A percentile compares a stretch with the other conserved stretches of the same genome.
Evolutionary conservation across 345 rosid genomes (phyloP).

Genomic region (Eucalyptus pumila): DNA sequence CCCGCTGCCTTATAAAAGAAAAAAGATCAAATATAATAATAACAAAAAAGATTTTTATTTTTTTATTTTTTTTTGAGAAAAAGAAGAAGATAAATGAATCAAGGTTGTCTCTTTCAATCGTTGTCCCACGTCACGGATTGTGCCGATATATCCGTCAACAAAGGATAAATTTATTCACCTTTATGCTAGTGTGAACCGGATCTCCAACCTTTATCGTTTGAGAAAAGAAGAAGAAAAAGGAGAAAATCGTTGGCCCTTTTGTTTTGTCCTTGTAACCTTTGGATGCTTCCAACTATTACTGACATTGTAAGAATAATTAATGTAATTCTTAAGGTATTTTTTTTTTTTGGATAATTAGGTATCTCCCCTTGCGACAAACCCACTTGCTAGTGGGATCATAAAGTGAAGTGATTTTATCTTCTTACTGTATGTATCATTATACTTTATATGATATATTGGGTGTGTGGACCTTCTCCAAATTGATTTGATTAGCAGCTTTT

Average conservation of each 20-base stretch:
- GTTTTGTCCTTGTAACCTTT: not conserved
- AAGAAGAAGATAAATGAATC: not conserved
- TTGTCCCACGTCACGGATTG: not conserved
- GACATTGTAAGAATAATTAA: not conserved
- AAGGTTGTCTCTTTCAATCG: not conserved
- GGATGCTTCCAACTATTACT: not conserved
- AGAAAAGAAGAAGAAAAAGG: not conserved
- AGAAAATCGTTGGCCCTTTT: not conserved
- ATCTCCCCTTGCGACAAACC: not conserved
- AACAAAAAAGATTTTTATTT: fast-evolving
- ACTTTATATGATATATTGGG: not conserved
- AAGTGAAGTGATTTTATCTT: not conserved
- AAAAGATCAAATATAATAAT: not conserved
- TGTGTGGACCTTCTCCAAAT: not conserved
- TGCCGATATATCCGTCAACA: not conserved
- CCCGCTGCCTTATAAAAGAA: not conserved
- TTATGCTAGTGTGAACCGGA: not conserved
- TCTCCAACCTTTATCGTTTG: not conserved
- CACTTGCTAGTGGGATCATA: not conserved
- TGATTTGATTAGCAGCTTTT: not conserved
- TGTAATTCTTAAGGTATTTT: too few relatives aligned
- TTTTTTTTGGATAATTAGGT: not conserved
- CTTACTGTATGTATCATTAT: not conserved
- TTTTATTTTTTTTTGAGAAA: too few relatives aligned
- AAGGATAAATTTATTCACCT: not conserved